Conservation (phyloP, 129 eudicot species). For the Artemisia tridentata region DNA sequence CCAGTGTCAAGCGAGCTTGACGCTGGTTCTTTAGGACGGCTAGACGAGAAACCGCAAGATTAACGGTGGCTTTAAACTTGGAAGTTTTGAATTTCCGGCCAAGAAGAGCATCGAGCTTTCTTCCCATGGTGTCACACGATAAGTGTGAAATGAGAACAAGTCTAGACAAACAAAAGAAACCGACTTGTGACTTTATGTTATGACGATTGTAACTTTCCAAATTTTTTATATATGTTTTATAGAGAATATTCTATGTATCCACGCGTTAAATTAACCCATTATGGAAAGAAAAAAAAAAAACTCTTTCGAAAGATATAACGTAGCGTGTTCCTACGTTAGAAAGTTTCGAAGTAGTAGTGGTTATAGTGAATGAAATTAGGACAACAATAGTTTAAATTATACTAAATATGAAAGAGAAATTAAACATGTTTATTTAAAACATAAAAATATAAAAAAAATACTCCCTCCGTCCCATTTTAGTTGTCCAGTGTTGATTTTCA, state of each 20-base stretch:
- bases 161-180: conserved; percentile 17
- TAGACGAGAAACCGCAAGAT: conserved; percentile 57
- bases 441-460: no score
- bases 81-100: conserved; percentile 58
- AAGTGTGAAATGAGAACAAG: conserved; percentile 21
- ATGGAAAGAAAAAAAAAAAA: no score
- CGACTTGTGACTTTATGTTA: conserved; percentile 14
- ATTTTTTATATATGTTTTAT: background rate
- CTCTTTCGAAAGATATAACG: no score
- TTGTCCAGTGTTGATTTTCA: no score
- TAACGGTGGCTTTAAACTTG: conserved; percentile 46
- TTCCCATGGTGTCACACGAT: conserved; percentile 49
- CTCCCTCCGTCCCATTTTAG: no score
- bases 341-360: no score
- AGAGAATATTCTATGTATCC: background rate
- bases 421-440: no score
- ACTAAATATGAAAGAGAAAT: no score
- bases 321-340: no score
- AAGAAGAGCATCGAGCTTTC: conserved; percentile 60
- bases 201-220: conserved; percentile 16
- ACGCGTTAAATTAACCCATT: background rate
- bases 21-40: conserved; percentile 68
- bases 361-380: no score
- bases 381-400: no score
- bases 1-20: conserved; percentile 46